Percentiles rank a stretch among this genome's conserved stretches.
These are phyloP conservation scores for Larix sibirica DNA, from an alignment of 83 land plant genomes.

Conservation along the genomic window DNA sequence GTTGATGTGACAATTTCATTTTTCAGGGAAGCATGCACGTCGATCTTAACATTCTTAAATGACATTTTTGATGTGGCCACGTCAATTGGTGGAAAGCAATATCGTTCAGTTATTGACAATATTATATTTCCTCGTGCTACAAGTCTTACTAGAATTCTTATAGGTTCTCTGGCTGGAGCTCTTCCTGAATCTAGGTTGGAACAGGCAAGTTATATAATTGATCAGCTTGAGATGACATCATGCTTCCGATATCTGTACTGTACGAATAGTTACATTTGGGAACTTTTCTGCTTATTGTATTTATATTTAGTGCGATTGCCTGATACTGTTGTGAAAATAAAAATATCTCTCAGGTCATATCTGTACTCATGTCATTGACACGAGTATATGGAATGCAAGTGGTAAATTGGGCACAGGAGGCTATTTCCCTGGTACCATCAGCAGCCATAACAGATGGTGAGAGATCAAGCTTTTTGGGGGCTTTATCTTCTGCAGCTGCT, in stretches of 20 bases:
- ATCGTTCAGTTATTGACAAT: constrained; percentile 57
- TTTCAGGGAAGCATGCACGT: constrained; percentile 94
- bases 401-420: constrained; percentile 80
- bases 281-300: not conserved
- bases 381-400: constrained; percentile 73
- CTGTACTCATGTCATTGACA: constrained; percentile 64
- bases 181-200: constrained; percentile 93
- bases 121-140: constrained; percentile 80
- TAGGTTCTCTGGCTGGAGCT: constrained; percentile 93
- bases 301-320: not conserved
- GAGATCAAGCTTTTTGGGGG: constrained; percentile 67
- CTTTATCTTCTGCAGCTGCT: constrained; percentile 68
- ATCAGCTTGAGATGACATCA: not conserved
- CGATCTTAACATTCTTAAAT: constrained; percentile 82
- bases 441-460: constrained; percentile 82
- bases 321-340: constrained; percentile 6
- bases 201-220: constrained; percentile 45
- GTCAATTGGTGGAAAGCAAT: constrained; percentile 55
- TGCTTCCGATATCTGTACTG: not conserved
- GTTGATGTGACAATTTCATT: not conserved
- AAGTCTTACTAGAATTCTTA: constrained; percentile 74
- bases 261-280: not conserved
- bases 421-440: constrained; percentile 67
- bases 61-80: constrained; percentile 78
- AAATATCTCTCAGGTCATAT: constrained; percentile 57